Base-by-base conservation (phyloP, 768 basidiomycete genomes). In the Lactarius pseudohatsudake region DNA sequence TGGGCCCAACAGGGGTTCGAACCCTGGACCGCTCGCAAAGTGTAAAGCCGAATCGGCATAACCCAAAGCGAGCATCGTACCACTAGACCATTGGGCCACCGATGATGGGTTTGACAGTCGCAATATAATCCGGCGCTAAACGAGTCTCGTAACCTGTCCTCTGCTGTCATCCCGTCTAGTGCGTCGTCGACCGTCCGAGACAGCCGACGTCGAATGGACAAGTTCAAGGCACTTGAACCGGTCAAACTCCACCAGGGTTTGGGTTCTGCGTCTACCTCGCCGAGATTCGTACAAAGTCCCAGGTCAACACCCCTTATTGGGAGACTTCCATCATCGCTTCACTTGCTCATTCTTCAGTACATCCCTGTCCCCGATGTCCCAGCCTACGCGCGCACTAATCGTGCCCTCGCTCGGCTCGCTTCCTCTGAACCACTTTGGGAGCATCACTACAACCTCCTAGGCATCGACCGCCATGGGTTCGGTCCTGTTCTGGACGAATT, bases 151-250 rank as follows among this genome's bases (percentile, higher is more conserved):
- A 38, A 60, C 36, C n/a, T 60, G 32, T 22, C 57, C 30, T 34
- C 0, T 60, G 26, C 50, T 15, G 22, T 50, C 50, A 50, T 13
- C 13, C 13, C 47, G 38, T 41, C 40, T 22, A 47, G 20, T 20
- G 45, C n/a, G 3, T 22, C 10, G 26, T 11, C 22, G 22, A 50
- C 50, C 22, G 22, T 26, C 50, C 41, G 47, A 34, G n/a, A 36
- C 62, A 5, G 61, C 54, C 54, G 40, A 38, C 47, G 50, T 66
- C 57, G 36, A 43, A 91, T 93, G 92, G 89, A 96, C 79, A 91
- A 91, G 77, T 95, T 95, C 77, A 81, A 86, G n/a, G 84, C 91
- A 0, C 84, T 96, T 47, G 90, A 94, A 74, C 93, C 94, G 20
- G 76, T 77, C 62, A 73, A 74, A 57, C 73, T 78, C 28, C 73